Evolutionary conservation across 1,284 basidiomycete genomes (phyloP), one percentile per base, ranked within the genome.

Genomic region (Cryptococcus maquisensis): DNA sequence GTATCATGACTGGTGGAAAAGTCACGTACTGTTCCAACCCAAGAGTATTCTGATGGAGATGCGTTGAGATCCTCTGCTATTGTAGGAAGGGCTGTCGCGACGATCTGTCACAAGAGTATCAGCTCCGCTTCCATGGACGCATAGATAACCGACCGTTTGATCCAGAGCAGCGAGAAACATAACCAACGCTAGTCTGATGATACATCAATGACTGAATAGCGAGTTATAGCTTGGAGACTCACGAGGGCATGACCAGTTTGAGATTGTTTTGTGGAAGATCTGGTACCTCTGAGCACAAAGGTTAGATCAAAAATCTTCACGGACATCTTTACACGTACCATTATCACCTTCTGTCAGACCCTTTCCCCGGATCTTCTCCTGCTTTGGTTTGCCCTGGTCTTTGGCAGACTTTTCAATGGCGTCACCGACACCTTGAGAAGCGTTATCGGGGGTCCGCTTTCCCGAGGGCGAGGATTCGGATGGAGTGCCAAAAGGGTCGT

Each of bases 91-190:
- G 67, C 67, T 1, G 65, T 69, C 1, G 65, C 57, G 3, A 69
- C 50, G 52, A 69, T 69, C 65, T 67, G 47, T 16, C 7, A 47
- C 36, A n/a, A 21, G 15, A 23, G 15, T 20, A 21, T 42, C 18
- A 42, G 41, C 18, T 13, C 10, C 20, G 21, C 36, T n/a, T 38
- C n/a, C 36, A n/a, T n/a, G n/a, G n/a, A n/a, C n/a, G n/a, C 36
- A 38, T 10, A n/a, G 10, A 10, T 5, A 10, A 58, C 64, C 52
- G 26, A 65, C 65, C 6, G 70, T 71, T 49, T 68, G 66, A 54
- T 75, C 73, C 32, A 75, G 55, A 13, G 73, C 73, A 0, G 69
- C 55, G 2, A 73, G 55, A 60, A 75, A 75, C 7, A 73, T 56
- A 7, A 75, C 70, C 6, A 73, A 45, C 1, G 62, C 65, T 36